Conservation (phyloP, 176 grass and related monocot species). For the Pontederia paniculata region DNA sequence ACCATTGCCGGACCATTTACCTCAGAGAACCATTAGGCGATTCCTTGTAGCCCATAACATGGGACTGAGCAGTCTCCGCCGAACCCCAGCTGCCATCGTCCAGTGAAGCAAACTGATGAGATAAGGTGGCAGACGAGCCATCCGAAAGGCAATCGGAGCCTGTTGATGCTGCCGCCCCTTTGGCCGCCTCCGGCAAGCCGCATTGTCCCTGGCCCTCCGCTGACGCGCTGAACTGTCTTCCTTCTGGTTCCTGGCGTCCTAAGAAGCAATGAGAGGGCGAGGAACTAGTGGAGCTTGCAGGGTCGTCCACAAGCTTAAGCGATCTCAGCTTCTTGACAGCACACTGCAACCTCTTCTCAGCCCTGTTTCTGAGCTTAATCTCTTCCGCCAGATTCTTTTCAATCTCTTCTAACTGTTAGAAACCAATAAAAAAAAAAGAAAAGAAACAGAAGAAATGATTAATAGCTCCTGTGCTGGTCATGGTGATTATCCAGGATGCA, state of each 20-base stretch:
- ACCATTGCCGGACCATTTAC: constrained; percentile 7
- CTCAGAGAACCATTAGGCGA: neutral
- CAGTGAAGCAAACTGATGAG: neutral
- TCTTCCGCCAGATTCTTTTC: constrained; percentile 68
- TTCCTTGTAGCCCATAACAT: neutral
- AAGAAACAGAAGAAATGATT: neutral
- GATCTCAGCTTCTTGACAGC: constrained; percentile 74
- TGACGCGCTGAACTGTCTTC: neutral
- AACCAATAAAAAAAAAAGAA: constrained; percentile 7
- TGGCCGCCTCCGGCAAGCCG: constrained; percentile 17
- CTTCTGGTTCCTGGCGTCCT: constrained; percentile 22
- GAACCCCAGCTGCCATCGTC: neutral
- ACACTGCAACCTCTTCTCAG: constrained; percentile 58
- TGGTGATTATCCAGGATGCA: neutral
- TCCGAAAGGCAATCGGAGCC: neutral
- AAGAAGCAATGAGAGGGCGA: constrained; percentile 47
- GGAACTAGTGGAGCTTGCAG: constrained; percentile 40
- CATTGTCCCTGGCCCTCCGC: constrained; percentile 17
- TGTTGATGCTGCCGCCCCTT: neutral
- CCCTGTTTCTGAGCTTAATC: constrained; percentile 52
- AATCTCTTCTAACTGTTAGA: constrained; percentile 60
- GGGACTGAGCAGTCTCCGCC: neutral
- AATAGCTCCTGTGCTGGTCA: neutral
- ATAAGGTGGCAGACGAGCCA: neutral
- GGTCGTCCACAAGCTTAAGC: constrained; percentile 50